A percentile compares a stretch with the other conserved stretches of the same genome.
Evolutionary conservation across 1,284 basidiomycete species (phyloP).

Genomic region (Chalciporus sp.): DNA sequence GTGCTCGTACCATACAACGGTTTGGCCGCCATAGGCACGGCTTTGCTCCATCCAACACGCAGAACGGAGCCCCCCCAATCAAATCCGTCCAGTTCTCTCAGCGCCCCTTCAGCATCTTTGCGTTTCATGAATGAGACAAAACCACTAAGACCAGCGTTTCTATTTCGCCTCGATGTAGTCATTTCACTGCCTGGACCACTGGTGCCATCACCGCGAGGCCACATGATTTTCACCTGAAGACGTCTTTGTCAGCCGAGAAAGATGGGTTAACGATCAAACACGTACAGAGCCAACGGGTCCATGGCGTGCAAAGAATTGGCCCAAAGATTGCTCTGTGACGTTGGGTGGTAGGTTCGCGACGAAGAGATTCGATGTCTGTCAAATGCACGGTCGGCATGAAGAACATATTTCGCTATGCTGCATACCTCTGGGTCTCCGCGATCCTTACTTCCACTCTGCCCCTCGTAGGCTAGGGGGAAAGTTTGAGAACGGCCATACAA

Average conservation of each 20-base stretch:
- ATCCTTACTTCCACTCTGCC: constrained; percentile 87
- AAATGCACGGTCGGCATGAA: constrained; percentile 8
- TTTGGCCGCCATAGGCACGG: constrained; percentile 80
- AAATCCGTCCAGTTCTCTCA: constrained; percentile 86
- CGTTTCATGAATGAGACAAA: constrained; percentile 97
- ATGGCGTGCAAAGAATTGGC: constrained; percentile 79
- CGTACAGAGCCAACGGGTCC: constrained; percentile 73
- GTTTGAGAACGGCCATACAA: constrained; percentile 2
- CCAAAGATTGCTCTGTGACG: constrained; percentile 82
- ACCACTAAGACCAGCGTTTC: constrained; percentile 80
- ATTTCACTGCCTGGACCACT: constrained; percentile 75
- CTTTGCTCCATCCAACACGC: constrained; percentile 94
- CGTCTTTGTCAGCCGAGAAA: background rate
- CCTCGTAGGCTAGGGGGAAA: constrained; percentile 67
- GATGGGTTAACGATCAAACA: constrained; percentile 5
- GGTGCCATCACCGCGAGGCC: constrained; percentile 74
- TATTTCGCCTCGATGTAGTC: constrained; percentile 65
- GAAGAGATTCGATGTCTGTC: constrained; percentile 90
- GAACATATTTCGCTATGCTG: background rate
- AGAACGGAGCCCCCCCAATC: constrained; percentile 89
- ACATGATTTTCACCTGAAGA: constrained; percentile 90
- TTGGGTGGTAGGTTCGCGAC: constrained; percentile 87
- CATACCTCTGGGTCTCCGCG: constrained; percentile 78
- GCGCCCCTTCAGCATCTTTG: constrained; percentile 84
- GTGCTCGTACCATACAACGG: constrained; percentile 74